Base-by-base conservation (phyloP, 495 filamentous ascomycete species). In the Talaromyces thailandensis region DNA sequence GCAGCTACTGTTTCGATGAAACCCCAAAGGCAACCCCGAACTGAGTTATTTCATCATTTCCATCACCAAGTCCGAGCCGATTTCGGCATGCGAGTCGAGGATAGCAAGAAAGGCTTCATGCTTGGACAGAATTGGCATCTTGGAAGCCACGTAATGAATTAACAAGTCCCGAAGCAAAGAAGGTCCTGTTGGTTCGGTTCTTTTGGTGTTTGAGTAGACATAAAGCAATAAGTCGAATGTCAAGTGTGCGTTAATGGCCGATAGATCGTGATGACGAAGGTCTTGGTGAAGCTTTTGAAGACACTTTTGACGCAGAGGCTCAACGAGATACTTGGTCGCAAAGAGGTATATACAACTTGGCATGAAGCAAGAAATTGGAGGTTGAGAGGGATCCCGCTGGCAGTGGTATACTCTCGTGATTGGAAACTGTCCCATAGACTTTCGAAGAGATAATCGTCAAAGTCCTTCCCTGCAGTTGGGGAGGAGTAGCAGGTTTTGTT, bases 271-370 rank as follows among this genome's bases (percentile, higher is more conserved):
- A 7, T 6, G 5, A 5, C 6, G 5, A 11, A 37, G 61, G 25
- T 58, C 31, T 25, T 23, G 18, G 43, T 64, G 63, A 21, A 64
- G 9, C 25, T 45, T 43, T 37, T 5, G 14, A 5, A 61, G 9
- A n/a, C 40, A 51, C 16, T 53, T 57, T 7, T 52, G 50, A 37
- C 43, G 57, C n/a, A 64, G 29, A 21, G 24, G 12, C 16, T 64
- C 40, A 28, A 64, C 56, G 50, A 64, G 63, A 26, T 62, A 64
- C 26, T 60, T 60, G 3, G 45, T 60, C 18, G 63, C 58, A 62
- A 64, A 64, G 3, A 64, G 28, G n/a, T n/a, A n/a, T n/a, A 14
- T 64, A 64, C 57, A 64, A 24, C 43, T 64, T 64, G 5, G 58
- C 58, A 28, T 64, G 58, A 53, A 53, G 43, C 12, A 64, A 26